Evolutionary conservation across 768 basidiomycete genomes (phyloP), one percentile per base, ranked within the genome.

Genomic region (Termitomyces heimii): DNA sequence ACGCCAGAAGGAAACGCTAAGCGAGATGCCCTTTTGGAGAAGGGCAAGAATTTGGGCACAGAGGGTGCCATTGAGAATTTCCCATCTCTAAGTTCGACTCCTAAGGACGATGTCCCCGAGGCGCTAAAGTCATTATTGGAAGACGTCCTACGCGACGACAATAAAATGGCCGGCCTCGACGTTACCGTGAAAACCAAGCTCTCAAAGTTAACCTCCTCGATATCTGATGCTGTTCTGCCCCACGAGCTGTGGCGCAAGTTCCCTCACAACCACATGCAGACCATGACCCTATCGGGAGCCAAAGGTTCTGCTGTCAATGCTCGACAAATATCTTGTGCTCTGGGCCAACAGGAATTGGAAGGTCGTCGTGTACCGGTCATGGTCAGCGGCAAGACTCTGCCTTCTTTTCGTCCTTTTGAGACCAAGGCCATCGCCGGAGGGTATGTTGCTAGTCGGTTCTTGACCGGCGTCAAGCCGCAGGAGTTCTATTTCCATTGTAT

Each of bases 401-500:
- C 97, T 12, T 94, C 94, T 3, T 99, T 98, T 85, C 88, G 89
- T 66, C 77, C 95, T 0, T 98, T 98, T 73, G 97, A 98, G 73
- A 98, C 97, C n/a, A 89, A 87, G 59, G 94, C 97, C 5, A 93
- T 98, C 60, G 96, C 97, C 13, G 97, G 97, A 66, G 97, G 97
- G 8, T 99, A 96, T 70, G 92, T 99, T 46, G 94, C 92, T 14
- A 97, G 96, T 70, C 93, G 97, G 35, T 99, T 99, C 81, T 82
- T 99, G 77, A 98, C 97, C 7, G 97, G 97, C 54, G 86, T 99
- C 70, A 92, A 89, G 64, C 97, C 97, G 0, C 97, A 99, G 69
- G 97, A 99, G 71, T 99, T 98, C 74, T 99, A 97, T 76, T 99
- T 99, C 81, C 97, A 99, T 74, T 98, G 97, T 69, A 99, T 99